These are phyloP conservation scores for Trichoderma hamatum DNA, from an alignment of 2,329 filamentous ascomycete genomes.

Conservation along the genomic window DNA sequence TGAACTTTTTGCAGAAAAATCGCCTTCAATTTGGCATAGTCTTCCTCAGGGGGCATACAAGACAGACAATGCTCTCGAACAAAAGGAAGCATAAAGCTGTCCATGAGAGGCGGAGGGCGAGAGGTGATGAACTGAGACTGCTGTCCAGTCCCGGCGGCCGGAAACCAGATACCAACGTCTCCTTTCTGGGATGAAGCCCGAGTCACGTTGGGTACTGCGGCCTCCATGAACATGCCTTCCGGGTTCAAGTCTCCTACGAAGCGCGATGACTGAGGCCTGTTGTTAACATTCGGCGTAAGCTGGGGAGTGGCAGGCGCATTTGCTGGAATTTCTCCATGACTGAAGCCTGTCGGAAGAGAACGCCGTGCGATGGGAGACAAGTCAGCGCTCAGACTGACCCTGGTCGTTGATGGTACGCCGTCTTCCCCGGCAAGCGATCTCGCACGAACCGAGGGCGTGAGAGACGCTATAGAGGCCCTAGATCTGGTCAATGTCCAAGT, in stretches of 20 bases:
- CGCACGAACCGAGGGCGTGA: constrained; percentile 8
- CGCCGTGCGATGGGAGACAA: constrained; percentile 3
- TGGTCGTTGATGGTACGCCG: neutral
- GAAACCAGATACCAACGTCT: constrained; percentile 60
- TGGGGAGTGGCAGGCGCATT: neutral
- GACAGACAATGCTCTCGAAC: constrained; percentile 51
- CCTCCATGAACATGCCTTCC: constrained; percentile 62
- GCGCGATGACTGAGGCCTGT: constrained; percentile 43
- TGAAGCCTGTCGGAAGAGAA: neutral
- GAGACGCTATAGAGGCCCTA: constrained; percentile 18
- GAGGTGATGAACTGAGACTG: constrained; percentile 45
- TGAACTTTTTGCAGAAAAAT: constrained; percentile 58
- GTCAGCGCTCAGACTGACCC: neutral
- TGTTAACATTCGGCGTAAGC: constrained; percentile 25
- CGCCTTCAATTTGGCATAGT: constrained; percentile 50
- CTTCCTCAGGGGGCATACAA: constrained; percentile 51
- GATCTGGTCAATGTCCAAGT: constrained; percentile 6
- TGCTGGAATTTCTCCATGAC: constrained; percentile 1
- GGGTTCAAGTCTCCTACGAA: constrained; percentile 64
- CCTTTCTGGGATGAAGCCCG: constrained; percentile 49
- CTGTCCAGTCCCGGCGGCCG: constrained; percentile 35
- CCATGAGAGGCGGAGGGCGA: constrained; percentile 45
- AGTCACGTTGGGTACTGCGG: constrained; percentile 44
- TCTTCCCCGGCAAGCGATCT: constrained; percentile 10
- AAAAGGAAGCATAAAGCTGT: constrained; percentile 47